Evolutionary conservation across 305 asterid species (phyloP).

Genomic region (Fraxinus sp.): DNA sequence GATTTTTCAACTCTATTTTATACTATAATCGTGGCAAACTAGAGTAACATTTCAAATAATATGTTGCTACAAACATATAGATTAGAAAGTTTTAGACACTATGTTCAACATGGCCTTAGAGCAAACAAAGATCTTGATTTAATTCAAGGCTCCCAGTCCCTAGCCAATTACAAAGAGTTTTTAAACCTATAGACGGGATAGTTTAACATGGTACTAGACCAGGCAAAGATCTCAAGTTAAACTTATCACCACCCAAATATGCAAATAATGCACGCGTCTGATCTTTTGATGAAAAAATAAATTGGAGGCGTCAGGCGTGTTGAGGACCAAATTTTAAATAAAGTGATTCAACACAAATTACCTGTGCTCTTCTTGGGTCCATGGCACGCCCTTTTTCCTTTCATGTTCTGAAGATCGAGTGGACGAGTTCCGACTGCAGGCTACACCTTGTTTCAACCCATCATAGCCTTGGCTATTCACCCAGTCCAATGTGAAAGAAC

Average conservation of each 20-base stretch:
- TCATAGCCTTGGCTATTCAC: conserved; percentile 24
- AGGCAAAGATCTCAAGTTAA: not conserved
- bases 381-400: conserved; percentile 49
- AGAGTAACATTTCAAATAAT: not conserved
- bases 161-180: not conserved
- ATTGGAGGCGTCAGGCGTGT: not conserved
- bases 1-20: not conserved
- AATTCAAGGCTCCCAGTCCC: not conserved
- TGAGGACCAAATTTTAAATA: not conserved
- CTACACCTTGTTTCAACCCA: conserved; percentile 25
- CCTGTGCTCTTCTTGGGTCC: conserved; percentile 58
- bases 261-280: not conserved
- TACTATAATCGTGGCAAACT: not conserved
- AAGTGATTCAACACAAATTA: conserved; percentile 8
- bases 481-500: conserved; percentile 44
- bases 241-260: not conserved
- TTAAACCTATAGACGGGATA: not conserved
- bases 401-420: conserved; percentile 36
- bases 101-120: not conserved
- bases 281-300: not conserved
- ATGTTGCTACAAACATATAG: not conserved
- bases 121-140: not conserved
- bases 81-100: not conserved
- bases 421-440: conserved; percentile 25
- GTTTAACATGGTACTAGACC: not conserved